Evolutionary conservation across 202 grass and related monocot species (phyloP).

Genomic region (Setaria viridis): DNA sequence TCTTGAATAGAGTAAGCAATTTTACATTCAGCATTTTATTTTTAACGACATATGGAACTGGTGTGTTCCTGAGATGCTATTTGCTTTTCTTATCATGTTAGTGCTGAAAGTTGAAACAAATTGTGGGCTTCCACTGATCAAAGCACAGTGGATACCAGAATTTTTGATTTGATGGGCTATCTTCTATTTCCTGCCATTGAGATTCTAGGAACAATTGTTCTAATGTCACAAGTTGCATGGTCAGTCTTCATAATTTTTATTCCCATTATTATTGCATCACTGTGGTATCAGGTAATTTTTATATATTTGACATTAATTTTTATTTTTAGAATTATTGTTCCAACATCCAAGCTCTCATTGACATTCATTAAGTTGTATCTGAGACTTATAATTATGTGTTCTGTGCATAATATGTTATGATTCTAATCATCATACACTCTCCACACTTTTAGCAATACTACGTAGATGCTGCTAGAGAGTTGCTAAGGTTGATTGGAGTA

Average conservation of each 20-base stretch:
- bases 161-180: constrained; percentile 55
- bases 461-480: constrained; percentile 72
- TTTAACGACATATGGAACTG: neutral
- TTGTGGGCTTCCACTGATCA: constrained; percentile 74
- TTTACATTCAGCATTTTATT: neutral
- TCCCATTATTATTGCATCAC: constrained; percentile 59
- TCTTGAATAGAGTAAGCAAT: constrained; percentile 72
- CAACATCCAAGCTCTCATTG: neutral
- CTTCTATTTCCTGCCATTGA: constrained; percentile 66
- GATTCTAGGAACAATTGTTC: constrained; percentile 63
- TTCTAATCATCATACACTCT: neutral
- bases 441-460: constrained; percentile 64
- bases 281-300: constrained; percentile 75
- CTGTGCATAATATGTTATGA: neutral
- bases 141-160: constrained; percentile 60
- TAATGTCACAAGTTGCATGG: constrained; percentile 84
- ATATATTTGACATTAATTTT: neutral
- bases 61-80: neutral
- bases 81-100: neutral
- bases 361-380: neutral
- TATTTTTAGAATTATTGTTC: neutral
- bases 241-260: constrained; percentile 76
- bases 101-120: constrained; percentile 9
- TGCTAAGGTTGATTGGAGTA: constrained; percentile 64
- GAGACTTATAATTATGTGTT: neutral